These are phyloP conservation scores for Eucalyptus cloeziana DNA, from an alignment of 345 rosid species.

Conservation along the genomic window DNA sequence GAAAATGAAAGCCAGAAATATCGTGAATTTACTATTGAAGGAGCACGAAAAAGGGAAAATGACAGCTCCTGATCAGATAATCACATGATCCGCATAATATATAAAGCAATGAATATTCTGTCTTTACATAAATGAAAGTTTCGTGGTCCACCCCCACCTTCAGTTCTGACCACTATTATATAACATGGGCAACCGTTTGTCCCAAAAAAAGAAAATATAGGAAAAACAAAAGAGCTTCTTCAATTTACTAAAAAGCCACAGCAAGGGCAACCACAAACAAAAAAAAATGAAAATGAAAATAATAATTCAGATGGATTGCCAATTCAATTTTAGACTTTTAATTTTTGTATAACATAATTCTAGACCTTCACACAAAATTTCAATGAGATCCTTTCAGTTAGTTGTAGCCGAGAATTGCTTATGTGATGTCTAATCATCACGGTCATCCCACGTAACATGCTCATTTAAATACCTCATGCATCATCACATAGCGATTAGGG, in stretches of 20 bases:
- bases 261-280: neutral
- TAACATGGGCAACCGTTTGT: neutral
- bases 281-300: neutral
- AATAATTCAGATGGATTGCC: neutral
- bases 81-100: neutral
- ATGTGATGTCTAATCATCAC: neutral
- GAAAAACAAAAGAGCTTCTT: neutral
- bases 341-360: neutral
- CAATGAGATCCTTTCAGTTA: accelerated
- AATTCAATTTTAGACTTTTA: neutral
- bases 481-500: accelerated
- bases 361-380: neutral
- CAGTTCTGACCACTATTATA: neutral
- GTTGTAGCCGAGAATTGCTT: accelerated
- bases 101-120: neutral
- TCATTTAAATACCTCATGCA: neutral
- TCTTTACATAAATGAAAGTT: neutral
- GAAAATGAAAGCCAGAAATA: neutral
- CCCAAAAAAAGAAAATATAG: neutral
- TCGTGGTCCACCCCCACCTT: neutral
- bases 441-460: accelerated
- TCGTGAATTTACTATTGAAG: neutral
- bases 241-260: neutral
- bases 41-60: neutral
- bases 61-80: neutral